Evolutionary conservation across 176 grass and related monocot species (phyloP).

Genomic region (Secale cereale): DNA sequence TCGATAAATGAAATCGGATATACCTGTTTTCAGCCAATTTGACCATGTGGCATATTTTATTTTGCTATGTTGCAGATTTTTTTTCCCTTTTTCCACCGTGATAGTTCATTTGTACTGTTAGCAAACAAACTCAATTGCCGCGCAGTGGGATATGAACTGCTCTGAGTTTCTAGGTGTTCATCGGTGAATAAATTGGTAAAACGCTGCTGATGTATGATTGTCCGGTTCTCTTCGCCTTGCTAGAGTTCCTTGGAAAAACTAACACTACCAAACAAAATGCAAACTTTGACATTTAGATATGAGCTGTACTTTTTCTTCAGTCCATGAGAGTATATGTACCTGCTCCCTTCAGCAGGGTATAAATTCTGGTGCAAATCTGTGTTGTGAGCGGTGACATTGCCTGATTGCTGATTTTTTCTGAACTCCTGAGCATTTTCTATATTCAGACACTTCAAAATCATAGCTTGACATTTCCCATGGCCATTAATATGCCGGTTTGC

Average conservation of each 20-base stretch:
- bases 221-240: neutral
- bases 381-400: neutral
- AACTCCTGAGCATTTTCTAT: neutral
- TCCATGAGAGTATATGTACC: neutral
- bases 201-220: neutral
- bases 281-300: neutral
- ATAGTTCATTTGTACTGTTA: slow-evolving; percentile 57
- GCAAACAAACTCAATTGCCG: neutral
- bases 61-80: slow-evolving; percentile 39
- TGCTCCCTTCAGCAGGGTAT: neutral
- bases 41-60: neutral
- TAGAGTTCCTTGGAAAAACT: neutral
- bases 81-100: slow-evolving; percentile 54
- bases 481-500: neutral
- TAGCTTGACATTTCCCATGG: neutral
- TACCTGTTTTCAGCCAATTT: neutral
- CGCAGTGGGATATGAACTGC: neutral
- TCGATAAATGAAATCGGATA: too few species aligned
- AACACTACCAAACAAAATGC: neutral
- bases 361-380: neutral
- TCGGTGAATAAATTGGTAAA: neutral
- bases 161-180: neutral
- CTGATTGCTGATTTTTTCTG: neutral
- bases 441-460: neutral
- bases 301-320: neutral